Base-by-base conservation (phyloP, 2,329 filamentous ascomycete genomes). In the Cladosporium sp. region DNA sequence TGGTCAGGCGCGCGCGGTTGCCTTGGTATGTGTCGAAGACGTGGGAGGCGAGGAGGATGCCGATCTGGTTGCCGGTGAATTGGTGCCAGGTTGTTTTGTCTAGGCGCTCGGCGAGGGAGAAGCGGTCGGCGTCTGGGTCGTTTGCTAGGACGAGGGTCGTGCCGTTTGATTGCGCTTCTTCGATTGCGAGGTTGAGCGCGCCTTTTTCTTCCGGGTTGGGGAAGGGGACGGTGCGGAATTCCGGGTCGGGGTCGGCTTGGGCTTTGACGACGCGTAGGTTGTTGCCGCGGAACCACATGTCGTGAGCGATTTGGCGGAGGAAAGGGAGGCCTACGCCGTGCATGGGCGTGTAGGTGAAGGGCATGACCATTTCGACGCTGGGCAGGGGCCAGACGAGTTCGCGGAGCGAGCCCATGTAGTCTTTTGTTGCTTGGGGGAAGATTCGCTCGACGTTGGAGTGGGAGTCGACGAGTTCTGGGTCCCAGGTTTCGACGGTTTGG, bases 121-220 rank as follows among this genome's bases (percentile, higher is more conserved):
- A 78, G 16, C 82, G 76, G 63, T 85, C 82, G 13, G 82, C 82
- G 61, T 85, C 82, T 1, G 82, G 82, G 56, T 85, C 82, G 57
- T 79, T 83, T 9, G 82, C 81, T 22, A 85, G 66, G 32, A 84
- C 76, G 35, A 84, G 61, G 5, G 64, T 65, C 51, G 74, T 72
- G 15, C 68, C 69, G 15, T 73, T 60, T 43, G 67, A 63, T 39
- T 80, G 73, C 22, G 80, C 82, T 3, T 75, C 75, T 53, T 72
- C 61, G 43, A 81, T 79, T 1, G 82, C 78, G 29, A 83, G 68
- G 57, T 83, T 75, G 11, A 85, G 66, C 2, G 82, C 80, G 6
- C 81, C 81, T 50, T 76, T 75, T 59, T 85, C 82, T 61, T 85
- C 82, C 0, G 82, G 82, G 56, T 85, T 85, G 0, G 82, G 82